phyloP scores from a whole-genome alignment of 78 protist species.

The Polysphondylium violaceum region DNA sequence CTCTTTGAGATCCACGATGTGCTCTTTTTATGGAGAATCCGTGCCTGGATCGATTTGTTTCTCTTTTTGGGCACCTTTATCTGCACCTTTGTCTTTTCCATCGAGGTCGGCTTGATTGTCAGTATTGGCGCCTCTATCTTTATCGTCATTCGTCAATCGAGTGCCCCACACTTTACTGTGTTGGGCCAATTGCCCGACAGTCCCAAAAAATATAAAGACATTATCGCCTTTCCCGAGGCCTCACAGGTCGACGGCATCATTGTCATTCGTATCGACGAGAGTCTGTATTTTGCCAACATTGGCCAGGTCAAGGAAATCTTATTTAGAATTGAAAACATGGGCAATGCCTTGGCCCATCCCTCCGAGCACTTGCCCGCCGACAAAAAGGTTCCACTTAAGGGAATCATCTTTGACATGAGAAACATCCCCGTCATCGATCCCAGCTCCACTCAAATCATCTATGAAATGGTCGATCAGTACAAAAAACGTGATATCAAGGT shows the following conservation, averaged over 20 bases:
- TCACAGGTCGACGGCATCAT: slow-evolving; percentile 56
- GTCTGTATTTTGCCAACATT: slow-evolving; percentile 60
- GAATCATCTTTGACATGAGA: slow-evolving; percentile 76
- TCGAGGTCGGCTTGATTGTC: slow-evolving; percentile 68
- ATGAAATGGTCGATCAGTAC: slow-evolving; percentile 47
- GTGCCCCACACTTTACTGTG: slow-evolving; percentile 77
- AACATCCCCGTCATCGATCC: slow-evolving; percentile 71
- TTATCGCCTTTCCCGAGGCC: slow-evolving; percentile 50
- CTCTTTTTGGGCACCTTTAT: slow-evolving; percentile 34
- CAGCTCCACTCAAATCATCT: slow-evolving; percentile 25
- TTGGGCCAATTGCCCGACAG: slow-evolving; percentile 39
- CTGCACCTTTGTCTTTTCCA: slow-evolving; percentile 50
- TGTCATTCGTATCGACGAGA: slow-evolving; percentile 68
- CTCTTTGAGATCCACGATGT: slow-evolving; percentile 73
- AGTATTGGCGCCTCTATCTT: slow-evolving; percentile 67
- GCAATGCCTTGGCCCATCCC: slow-evolving; percentile 67
- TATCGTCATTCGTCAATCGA: slow-evolving; percentile 70
- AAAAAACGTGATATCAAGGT: slow-evolving; percentile 30
- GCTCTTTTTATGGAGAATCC: slow-evolving; percentile 46
- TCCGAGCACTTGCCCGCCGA: slow-evolving; percentile 4
- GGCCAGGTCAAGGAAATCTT: slow-evolving; percentile 80
- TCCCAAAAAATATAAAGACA: slow-evolving; percentile 44
- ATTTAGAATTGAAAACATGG: slow-evolving; percentile 71
- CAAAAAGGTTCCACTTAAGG: slow-evolving; percentile 3
- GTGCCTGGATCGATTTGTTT: slow-evolving; percentile 71